Percentiles rank a stretch among this genome's conserved stretches.
Evolutionary conservation across 2,329 filamentous ascomycete species (phyloP).

Genomic region (Zasmidium citrigriseum): DNA sequence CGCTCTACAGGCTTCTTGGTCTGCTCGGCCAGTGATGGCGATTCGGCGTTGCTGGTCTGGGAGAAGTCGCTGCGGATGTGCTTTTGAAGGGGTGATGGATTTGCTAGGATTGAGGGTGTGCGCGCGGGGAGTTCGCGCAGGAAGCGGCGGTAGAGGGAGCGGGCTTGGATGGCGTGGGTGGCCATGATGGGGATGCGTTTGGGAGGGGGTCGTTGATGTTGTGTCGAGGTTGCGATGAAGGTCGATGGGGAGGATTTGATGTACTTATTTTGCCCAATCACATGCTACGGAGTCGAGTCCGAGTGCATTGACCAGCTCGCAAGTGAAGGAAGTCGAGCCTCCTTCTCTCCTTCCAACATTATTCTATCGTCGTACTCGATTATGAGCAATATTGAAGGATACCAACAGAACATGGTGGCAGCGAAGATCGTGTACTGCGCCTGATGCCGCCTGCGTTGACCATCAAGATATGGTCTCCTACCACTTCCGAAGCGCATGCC

Average conservation of each 20-base stretch:
- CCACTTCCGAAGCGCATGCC: no score
- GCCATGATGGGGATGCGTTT: slow-evolving; percentile 32
- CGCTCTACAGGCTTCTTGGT: slow-evolving; percentile 30
- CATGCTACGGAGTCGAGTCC: not conserved
- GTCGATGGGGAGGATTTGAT: not conserved
- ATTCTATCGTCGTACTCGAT: no score
- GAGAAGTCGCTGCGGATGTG: slow-evolving; percentile 67
- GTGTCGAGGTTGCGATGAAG: no score
- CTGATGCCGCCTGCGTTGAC: no score
- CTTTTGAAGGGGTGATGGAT: slow-evolving; percentile 68
- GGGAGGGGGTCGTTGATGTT: not conserved
- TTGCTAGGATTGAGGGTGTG: slow-evolving; percentile 50
- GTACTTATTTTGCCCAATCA: not conserved
- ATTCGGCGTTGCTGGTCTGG: slow-evolving; percentile 22
- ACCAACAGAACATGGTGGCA: no score
- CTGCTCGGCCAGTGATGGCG: slow-evolving; percentile 41
- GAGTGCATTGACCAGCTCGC: not conserved
- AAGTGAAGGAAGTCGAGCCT: not conserved
- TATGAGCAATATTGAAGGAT: no score
- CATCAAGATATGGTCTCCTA: no score
- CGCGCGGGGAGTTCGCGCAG: slow-evolving; percentile 85
- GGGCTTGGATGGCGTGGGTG: slow-evolving; percentile 52
- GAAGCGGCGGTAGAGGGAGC: slow-evolving; percentile 82
- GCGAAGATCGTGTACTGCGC: no score
- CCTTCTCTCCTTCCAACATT: not conserved